phyloP scores from a whole-genome alignment of 305 asterid species.

The Solanum chacoense region DNA sequence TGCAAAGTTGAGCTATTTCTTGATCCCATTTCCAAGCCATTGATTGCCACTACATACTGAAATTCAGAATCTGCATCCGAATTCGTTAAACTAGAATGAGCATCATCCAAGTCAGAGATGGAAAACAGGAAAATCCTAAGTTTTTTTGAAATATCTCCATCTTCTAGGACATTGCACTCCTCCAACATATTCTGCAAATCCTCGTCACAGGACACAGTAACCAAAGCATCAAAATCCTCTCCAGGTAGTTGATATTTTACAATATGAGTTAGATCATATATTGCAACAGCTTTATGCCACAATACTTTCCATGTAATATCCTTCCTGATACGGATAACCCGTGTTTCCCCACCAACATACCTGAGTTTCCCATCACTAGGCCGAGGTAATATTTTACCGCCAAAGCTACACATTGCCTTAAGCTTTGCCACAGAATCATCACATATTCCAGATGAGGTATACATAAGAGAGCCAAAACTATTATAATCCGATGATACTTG shows the following conservation, averaged over 20 bases:
- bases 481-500: conserved; percentile 27
- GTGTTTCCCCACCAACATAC: conserved; percentile 83
- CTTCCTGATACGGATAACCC: conserved; percentile 54
- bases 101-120: conserved; percentile 45
- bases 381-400: conserved; percentile 65
- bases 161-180: conserved; percentile 48
- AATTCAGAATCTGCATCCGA: conserved; percentile 42
- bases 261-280: conserved; percentile 39
- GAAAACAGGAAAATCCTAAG: conserved; percentile 67
- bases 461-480: conserved; percentile 19
- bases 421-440: conserved; percentile 37
- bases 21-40: conserved; percentile 46
- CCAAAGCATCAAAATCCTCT: conserved; percentile 79
- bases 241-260: conserved; percentile 80
- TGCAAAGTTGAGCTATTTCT: conserved; percentile 32
- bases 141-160: conserved; percentile 41
- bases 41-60: conserved; percentile 63
- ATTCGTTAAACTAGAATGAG: conserved; percentile 42
- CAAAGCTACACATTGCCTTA: conserved; percentile 69
- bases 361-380: conserved; percentile 76
- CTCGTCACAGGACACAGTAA: conserved; percentile 65
- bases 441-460: conserved; percentile 47
- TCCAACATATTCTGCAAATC: conserved; percentile 80
- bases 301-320: conserved; percentile 56
- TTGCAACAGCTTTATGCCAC: conserved; percentile 36